A percentile compares a stretch with the other conserved stretches of the same genome.
phyloP scores from a whole-genome alignment of 2,329 filamentous ascomycete species.

The Cucurbitaria berberidis region DNA sequence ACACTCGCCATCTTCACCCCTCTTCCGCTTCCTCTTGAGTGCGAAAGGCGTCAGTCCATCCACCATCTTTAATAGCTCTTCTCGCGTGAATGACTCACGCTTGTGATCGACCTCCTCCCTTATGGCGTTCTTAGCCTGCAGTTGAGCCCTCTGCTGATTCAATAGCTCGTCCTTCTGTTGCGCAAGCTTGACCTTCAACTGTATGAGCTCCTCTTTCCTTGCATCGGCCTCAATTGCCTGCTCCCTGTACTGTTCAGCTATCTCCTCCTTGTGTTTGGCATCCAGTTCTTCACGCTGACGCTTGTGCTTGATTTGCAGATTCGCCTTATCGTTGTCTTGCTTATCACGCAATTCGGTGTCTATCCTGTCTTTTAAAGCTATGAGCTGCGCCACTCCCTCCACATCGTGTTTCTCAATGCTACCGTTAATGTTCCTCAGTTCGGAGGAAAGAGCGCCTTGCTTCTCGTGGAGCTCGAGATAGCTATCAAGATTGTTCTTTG shows the following conservation, averaged over 20 bases:
- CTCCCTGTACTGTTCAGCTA: not conserved
- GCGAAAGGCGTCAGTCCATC: not conserved
- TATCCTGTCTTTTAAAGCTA: not conserved
- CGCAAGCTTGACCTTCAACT: not conserved
- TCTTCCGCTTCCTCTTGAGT: not conserved
- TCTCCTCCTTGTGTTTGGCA: not conserved
- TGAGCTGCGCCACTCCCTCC: not conserved
- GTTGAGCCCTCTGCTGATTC: not conserved
- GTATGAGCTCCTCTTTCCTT: not conserved
- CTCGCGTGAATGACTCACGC: not conserved
- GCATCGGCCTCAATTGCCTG: not conserved
- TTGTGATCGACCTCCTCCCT: not conserved
- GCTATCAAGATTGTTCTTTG: not conserved
- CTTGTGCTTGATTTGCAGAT: not conserved
- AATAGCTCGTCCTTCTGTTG: not conserved
- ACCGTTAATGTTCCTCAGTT: not conserved
- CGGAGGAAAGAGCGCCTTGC: not conserved
- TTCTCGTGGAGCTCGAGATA: not conserved
- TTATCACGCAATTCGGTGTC: not conserved
- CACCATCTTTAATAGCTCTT: not conserved
- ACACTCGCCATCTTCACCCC: not conserved
- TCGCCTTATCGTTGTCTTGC: not conserved
- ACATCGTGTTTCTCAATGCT: not conserved
- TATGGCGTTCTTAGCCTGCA: not conserved
- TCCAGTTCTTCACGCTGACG: not conserved